Evolutionary conservation across 257 asterid genomes (phyloP), one percentile per base, ranked within the genome.

Genomic region (Eucommia ulmoides): DNA sequence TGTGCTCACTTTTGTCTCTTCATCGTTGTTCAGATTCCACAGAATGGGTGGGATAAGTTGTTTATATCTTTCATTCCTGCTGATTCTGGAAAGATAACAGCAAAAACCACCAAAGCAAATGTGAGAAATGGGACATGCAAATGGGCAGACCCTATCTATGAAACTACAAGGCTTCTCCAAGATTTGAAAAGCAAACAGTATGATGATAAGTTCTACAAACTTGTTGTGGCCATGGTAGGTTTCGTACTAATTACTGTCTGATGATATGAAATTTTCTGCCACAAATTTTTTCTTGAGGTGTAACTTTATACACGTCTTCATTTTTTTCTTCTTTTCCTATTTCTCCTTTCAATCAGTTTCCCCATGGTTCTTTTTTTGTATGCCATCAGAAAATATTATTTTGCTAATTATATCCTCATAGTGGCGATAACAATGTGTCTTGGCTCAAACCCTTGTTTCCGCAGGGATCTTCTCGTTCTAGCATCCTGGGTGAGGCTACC

Each of bases 101-200:
- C 95, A 51, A 91, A 91, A 69, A 91, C 98, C 53, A 80, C 93
- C 50, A 91, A 91, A 77, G 89, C 98, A 53, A 79, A 75, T 65
- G 95, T 77, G 49, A 71, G 95, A 73, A 91, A 86, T 62, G 96
- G 98, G 55, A 71, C 91, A 45, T 91, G 98, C 68, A 91, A 86
- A 79, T 91, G 98, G 96, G 88, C 84, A 1, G 98, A 86, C 70
- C 96, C 98, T 64, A 91, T 91, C 53, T 91, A 91, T 58, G 98
- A 86, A 75, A 91, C 96, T 33, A 81, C 98, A 12, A 71, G 93
- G 79, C 94, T 91, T 61, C 92, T 85, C 57, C 94, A 91, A 74
- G 93, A 91, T 70, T 68, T 88, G 49, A 80, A 75, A 69, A 82
- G 51, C 92, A 91, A 79, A 69, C 84, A 65, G 51, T 86, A 65